Conservation (phyloP, 2,329 filamentous ascomycete species). For the Didymella pomorum region DNA sequence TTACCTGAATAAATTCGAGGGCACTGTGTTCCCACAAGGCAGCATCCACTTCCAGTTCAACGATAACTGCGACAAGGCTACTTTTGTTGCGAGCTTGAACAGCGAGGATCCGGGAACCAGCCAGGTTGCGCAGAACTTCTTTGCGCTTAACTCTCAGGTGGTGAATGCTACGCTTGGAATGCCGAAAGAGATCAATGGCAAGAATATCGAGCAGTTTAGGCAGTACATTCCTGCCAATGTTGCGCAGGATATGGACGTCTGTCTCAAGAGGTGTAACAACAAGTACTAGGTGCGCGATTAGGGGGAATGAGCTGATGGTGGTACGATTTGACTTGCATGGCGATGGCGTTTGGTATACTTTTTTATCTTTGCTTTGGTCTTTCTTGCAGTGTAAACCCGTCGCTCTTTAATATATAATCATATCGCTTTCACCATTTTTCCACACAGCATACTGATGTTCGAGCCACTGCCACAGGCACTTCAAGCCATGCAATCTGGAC, state of each 20-base stretch:
- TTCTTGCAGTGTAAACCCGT: not conserved
- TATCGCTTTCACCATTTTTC: not conserved
- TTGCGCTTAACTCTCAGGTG: constrained; percentile 49
- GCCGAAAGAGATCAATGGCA: constrained; percentile 43
- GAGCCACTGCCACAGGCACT: no score
- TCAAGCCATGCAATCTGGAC: not conserved
- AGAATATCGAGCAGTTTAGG: constrained; percentile 49
- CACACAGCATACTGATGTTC: no score
- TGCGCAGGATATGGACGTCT: constrained; percentile 62
- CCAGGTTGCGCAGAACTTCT: constrained; percentile 56
- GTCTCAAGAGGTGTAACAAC: constrained; percentile 58
- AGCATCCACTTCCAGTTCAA: constrained; percentile 61
- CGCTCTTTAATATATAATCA: constrained; percentile 3
- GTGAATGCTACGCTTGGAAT: constrained; percentile 51
- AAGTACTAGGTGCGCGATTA: constrained; percentile 3
- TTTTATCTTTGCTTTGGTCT: not conserved
- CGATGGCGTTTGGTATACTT: constrained; percentile 5
- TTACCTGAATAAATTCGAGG: constrained; percentile 52
- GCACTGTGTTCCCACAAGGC: constrained; percentile 58
- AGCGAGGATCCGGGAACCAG: constrained; percentile 54
- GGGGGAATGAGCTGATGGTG: no score
- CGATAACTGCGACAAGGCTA: constrained; percentile 54
- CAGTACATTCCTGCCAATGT: constrained; percentile 57
- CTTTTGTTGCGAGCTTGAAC: constrained; percentile 56
- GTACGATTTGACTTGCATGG: not conserved